Evolutionary conservation across 2,329 filamentous ascomycete genomes (phyloP), one percentile per base, ranked within the genome.

Genomic region (Orbilia quercus): DNA sequence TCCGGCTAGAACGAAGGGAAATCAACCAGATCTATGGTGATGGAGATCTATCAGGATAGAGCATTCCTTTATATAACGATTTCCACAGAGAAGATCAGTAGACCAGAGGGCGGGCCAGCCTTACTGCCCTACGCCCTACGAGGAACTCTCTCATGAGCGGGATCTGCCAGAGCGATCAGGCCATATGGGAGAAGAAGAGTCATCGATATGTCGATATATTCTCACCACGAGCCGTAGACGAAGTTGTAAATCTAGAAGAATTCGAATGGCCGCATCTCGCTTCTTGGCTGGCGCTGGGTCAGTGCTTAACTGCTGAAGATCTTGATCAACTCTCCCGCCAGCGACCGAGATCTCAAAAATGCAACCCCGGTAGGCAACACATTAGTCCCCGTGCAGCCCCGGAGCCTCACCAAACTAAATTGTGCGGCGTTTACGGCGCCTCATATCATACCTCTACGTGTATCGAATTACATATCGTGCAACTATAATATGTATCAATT

Each of bases 111-210:
- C 38, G 28, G 5, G 28, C 48, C 53, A 53, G 53, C 63, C 53
- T 28, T 67, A 59, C 44, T n/a, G 53, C 45, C 53, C 25, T 58
- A 66, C 31, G 62, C 50, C 62, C n/a, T n/a, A n/a, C n/a, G n/a
- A n/a, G n/a, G n/a, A n/a, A n/a, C n/a, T n/a, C n/a, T n/a, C n/a
- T n/a, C n/a, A n/a, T n/a, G n/a, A n/a, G n/a, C n/a, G n/a, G n/a
- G n/a, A n/a, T n/a, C n/a, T n/a, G n/a, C n/a, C n/a, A n/a, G n/a
- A n/a, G n/a, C n/a, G n/a, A n/a, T n/a, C n/a, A n/a, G n/a, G n/a
- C n/a, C n/a, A n/a, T n/a, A n/a, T n/a, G n/a, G n/a, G 31, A 6
- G 31, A 12, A 34, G 6, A 34, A 34, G 31, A 34, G 12, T 12
- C 12, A 12, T 34, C 31, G 31, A 6, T 34, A 6, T 34, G 31